phyloP scores from a whole-genome alignment of 192 early-diverging fungal genomes.

The Rhizophagus prolifer region DNA sequence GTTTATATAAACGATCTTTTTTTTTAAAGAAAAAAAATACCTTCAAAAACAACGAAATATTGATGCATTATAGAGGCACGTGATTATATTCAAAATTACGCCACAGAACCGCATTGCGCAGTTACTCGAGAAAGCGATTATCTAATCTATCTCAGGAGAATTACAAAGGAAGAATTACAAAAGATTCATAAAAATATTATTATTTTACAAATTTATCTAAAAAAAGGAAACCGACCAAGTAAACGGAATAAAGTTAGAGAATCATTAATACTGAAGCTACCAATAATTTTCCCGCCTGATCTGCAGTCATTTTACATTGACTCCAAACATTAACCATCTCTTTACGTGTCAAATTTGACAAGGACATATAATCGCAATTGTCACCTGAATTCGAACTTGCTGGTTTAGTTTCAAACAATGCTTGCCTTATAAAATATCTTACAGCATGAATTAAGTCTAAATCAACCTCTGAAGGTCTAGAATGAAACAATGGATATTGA shows the following conservation, averaged over 20 bases:
- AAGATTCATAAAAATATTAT: no score
- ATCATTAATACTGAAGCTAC: background rate
- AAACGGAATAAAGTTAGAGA: background rate
- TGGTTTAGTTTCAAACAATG: background rate
- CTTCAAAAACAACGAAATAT: no score
- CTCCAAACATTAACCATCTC: constrained; percentile 2
- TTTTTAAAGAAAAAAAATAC: no score
- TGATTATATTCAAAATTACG: no score
- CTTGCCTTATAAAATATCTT: constrained; percentile 20
- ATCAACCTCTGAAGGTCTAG: background rate
- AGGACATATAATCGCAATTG: background rate
- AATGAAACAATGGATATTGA: constrained; percentile 16
- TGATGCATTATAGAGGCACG: no score
- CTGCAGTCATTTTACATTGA: constrained; percentile 1
- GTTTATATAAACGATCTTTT: background rate
- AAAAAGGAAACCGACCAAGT: no score
- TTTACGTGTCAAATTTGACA: background rate
- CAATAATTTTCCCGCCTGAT: constrained; percentile 12
- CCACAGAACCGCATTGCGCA: no score
- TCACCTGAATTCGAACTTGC: no score
- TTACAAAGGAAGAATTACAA: no score
- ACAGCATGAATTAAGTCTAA: constrained; percentile 9
- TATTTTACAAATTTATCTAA: no score
- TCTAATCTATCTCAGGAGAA: no score
- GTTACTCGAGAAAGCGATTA: no score